Evolutionary conservation across 108 stramenopile genomes (phyloP), one percentile per base, ranked within the genome.

Genomic region (Skeletonema costatum): DNA sequence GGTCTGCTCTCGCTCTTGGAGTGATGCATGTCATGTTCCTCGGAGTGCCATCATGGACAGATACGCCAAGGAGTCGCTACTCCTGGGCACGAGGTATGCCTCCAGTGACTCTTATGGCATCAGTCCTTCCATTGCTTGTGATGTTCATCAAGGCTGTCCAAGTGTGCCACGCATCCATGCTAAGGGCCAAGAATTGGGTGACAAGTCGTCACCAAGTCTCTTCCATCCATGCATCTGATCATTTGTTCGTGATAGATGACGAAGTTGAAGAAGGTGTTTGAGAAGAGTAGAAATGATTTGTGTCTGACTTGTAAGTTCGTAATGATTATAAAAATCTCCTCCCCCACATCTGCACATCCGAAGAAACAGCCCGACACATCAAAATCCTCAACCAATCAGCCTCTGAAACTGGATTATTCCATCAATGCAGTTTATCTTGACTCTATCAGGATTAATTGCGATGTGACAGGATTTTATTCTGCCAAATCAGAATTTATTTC

Each of bases 71-170:
- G 17, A 64, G 70, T 41, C 70, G 63, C 1, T 71, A 71, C 33
- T 64, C 70, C 4, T 76, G 75, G 75, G 16, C 75, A 14, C n/a
- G 75, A 61, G 75, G 64, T 8, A 70, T 76, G 75, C 75, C 75
- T 33, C 75, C 75, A 41, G 32, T 70, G 25, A 76, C 75, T 35
- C 68, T 76, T 59, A 76, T 70, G 75, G 58, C 69, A 14, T 61
- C 75, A 4, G 39, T 76, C 38, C 13, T 71, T 30, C 75, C 75
- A 33, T 19, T 76, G 39, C 17, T 71, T 33, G 75, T 61, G 11
- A 60, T 76, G 33, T 70, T 66, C 36, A 38, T 70, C 75, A 76
- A 76, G 68, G 2, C 70, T 25, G 6, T 66, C 16, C 73, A 74
- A 51, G 29, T 68, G n/a, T 31, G 32, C 6, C 31, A 64, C 0